These are phyloP conservation scores for Terfezia boudieri DNA, from an alignment of 495 filamentous ascomycete species.

Conservation along the genomic window DNA sequence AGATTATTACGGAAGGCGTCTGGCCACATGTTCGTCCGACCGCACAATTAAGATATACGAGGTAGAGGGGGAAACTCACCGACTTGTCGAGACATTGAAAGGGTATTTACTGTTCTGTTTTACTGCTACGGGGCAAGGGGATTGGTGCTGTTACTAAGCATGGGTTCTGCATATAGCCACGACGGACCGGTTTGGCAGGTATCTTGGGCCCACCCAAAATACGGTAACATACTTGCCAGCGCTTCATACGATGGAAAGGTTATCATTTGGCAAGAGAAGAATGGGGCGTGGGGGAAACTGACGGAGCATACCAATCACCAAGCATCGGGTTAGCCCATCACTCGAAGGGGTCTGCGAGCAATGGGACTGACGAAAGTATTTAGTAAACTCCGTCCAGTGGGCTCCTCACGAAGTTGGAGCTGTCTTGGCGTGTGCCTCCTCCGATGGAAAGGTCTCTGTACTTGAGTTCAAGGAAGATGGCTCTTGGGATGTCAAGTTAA, in stretches of 20 bases:
- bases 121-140: too few relatives aligned
- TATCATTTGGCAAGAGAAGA: conserved; percentile 82
- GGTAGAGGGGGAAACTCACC: conserved; percentile 81
- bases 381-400: conserved; percentile 88
- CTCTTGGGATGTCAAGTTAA: conserved; percentile 60
- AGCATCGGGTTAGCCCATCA: conserved; percentile 11
- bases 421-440: conserved; percentile 79
- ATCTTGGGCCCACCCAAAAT: conserved; percentile 95
- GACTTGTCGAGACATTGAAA: conserved; percentile 77
- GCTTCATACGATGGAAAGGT: conserved; percentile 94
- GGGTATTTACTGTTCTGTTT: conserved; percentile 32
- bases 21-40: conserved; percentile 94
- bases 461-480: conserved; percentile 89
- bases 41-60: conserved; percentile 99
- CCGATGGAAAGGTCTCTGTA: conserved; percentile 77
- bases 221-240: conserved; percentile 88
- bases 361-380: background rate
- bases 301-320: conserved; percentile 17
- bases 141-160: background rate
- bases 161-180: conserved; percentile 33
- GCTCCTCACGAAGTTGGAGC: conserved; percentile 90
- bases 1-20: conserved; percentile 90
- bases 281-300: conserved; percentile 14
- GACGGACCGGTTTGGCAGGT: conserved; percentile 93
- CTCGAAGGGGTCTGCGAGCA: background rate